Evolutionary conservation across 1,139 yeast genomes (phyloP).

Genomic region (Saccharomycopsis hybrid): DNA sequence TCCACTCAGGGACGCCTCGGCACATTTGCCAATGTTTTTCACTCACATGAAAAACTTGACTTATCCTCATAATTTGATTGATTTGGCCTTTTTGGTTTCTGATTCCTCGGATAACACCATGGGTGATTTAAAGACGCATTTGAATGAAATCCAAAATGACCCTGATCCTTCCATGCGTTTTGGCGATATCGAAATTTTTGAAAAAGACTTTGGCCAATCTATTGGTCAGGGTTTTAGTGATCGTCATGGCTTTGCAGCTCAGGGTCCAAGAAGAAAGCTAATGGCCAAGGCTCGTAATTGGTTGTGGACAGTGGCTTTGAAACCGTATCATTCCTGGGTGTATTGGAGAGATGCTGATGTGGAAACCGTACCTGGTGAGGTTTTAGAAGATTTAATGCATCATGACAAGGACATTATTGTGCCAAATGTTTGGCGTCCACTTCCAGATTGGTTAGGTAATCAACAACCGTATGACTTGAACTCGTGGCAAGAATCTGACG

Average conservation of each 20-base stretch:
- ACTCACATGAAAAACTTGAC: slow-evolving; percentile 52
- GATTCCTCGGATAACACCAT: slow-evolving; percentile 57
- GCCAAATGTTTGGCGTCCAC: slow-evolving; percentile 47
- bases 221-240: slow-evolving; percentile 61
- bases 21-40: slow-evolving; percentile 61
- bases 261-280: slow-evolving; percentile 64
- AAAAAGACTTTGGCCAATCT: slow-evolving; percentile 64
- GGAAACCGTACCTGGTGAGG: slow-evolving; percentile 54
- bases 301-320: slow-evolving; percentile 54
- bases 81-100: slow-evolving; percentile 57
- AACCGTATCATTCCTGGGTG: slow-evolving; percentile 73
- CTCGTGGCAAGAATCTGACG: slow-evolving; percentile 38
- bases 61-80: slow-evolving; percentile 62
- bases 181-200: slow-evolving; percentile 47
- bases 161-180: slow-evolving; percentile 35
- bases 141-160: slow-evolving; percentile 44
- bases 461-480: slow-evolving; percentile 48
- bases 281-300: slow-evolving; percentile 74
- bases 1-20: slow-evolving; percentile 65
- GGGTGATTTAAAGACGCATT: slow-evolving; percentile 38
- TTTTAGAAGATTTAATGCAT: slow-evolving; percentile 59
- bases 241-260: slow-evolving; percentile 69
- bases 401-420: slow-evolving; percentile 58
- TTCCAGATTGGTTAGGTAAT: slow-evolving; percentile 60
- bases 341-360: slow-evolving; percentile 76